Percentiles rank a stretch among this genome's conserved stretches.
Conservation (phyloP, 2,329 filamentous ascomycete species). For the Arthroderma sp. region DNA sequence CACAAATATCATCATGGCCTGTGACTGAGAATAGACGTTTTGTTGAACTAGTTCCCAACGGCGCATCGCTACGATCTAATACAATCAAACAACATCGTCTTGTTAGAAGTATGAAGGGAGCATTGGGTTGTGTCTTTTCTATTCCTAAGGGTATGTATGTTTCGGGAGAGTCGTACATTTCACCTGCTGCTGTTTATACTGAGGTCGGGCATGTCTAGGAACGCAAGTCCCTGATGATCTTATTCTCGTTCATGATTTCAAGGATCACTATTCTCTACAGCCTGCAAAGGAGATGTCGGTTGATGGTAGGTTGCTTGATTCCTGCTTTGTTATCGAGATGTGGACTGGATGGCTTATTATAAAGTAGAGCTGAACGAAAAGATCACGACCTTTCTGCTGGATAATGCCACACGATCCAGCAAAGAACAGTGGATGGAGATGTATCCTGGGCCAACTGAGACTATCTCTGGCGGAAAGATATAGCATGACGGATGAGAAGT, state of each 20-base stretch:
- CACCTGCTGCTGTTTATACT: too few relatives aligned
- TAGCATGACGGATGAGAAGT: too few relatives aligned
- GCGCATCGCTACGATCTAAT: conserved; percentile 9
- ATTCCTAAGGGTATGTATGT: conserved; percentile 7
- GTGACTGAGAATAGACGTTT: too few relatives aligned
- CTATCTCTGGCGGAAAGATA: too few relatives aligned
- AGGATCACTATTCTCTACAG: conserved; percentile 14
- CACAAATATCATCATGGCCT: too few relatives aligned
- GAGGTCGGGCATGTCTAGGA: too few relatives aligned
- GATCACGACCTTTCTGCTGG: conserved; percentile 9
- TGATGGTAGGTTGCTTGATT: conserved; percentile 4
- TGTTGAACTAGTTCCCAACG: conserved; percentile 1
- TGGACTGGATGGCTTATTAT: not conserved
- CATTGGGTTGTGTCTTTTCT: conserved; percentile 4
- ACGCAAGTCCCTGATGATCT: conserved; percentile 10
- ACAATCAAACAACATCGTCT: conserved; percentile 4
- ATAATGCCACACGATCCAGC: conserved; percentile 2
- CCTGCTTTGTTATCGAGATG: too few relatives aligned
- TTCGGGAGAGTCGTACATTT: too few relatives aligned
- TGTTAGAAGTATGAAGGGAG: conserved; percentile 2
- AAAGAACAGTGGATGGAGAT: conserved; percentile 10
- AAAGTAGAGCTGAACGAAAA: conserved; percentile 12
- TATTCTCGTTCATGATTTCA: conserved; percentile 15
- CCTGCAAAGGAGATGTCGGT: conserved; percentile 11
- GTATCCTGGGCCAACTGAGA: conserved; percentile 8